Conservation (phyloP, 495 filamentous ascomycete genomes). For the Elaphomyces granulatus region DNA sequence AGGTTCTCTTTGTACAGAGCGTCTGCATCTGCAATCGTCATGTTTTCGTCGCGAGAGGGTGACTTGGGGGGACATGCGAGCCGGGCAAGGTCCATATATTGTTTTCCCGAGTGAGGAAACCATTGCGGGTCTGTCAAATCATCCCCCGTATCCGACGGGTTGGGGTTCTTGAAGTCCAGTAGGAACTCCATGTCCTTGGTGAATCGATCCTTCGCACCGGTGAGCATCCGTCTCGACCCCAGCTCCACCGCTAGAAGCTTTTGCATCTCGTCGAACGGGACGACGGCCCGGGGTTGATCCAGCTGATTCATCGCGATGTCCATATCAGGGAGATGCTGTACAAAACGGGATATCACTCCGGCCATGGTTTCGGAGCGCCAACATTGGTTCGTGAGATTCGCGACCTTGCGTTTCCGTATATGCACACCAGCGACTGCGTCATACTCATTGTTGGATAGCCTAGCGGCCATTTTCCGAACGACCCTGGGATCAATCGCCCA, state of each 20-base stretch:
- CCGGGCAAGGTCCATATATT: conserved; percentile 48
- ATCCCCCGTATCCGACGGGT: background rate
- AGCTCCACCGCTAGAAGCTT: conserved; percentile 39
- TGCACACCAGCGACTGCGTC: conserved; percentile 42
- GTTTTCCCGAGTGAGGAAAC: conserved; percentile 19
- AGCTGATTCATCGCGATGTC: conserved; percentile 53
- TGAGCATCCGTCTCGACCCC: conserved; percentile 28
- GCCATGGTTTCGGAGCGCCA: conserved; percentile 53
- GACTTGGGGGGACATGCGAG: conserved; percentile 47
- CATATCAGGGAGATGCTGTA: conserved; percentile 52
- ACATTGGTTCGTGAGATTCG: conserved; percentile 37
- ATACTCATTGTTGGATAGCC: conserved; percentile 29
- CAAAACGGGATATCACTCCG: conserved; percentile 41
- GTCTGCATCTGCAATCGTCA: conserved; percentile 22
- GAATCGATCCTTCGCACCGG: conserved; percentile 22
- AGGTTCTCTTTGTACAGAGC: conserved; percentile 17
- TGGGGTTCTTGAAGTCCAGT: conserved; percentile 11
- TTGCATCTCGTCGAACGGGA: conserved; percentile 51
- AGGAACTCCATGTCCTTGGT: conserved; percentile 19
- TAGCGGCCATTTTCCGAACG: conserved; percentile 37
- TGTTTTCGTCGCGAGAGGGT: conserved; percentile 33
- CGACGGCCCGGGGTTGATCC: conserved; percentile 54
- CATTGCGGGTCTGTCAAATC: conserved; percentile 11
- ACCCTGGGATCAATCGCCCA: conserved; percentile 45
- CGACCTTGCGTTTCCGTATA: conserved; percentile 36